A percentile compares a stretch with the other conserved stretches of the same genome.
phyloP scores from a whole-genome alignment of 805 yeast genomes.

The Maudiozyma serrabonitensis region DNA sequence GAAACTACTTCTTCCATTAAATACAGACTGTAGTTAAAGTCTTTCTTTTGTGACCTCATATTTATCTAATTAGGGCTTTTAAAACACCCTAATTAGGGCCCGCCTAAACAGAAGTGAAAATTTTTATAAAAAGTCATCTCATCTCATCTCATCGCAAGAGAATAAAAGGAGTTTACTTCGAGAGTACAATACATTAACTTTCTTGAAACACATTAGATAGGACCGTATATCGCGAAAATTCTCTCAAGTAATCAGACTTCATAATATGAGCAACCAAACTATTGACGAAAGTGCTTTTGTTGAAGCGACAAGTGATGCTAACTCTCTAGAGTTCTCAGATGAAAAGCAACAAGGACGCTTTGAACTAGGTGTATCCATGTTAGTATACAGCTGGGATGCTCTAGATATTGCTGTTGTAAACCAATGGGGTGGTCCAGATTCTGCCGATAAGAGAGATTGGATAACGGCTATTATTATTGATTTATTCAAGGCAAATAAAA shows the following conservation, averaged over 20 bases:
- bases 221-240: neutral
- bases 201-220: neutral
- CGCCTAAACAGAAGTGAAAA: neutral
- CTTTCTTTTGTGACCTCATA: neutral
- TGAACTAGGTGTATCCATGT: slow-evolving; percentile 89
- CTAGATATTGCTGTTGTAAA: slow-evolving; percentile 81
- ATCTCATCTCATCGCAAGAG: slow-evolving; percentile 1
- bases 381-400: slow-evolving; percentile 84
- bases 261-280: slow-evolving; percentile 3
- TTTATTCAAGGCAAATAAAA: slow-evolving; percentile 50
- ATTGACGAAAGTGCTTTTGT: slow-evolving; percentile 41
- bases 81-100: neutral
- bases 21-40: too few species aligned
- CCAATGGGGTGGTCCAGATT: slow-evolving; percentile 92
- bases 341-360: slow-evolving; percentile 72
- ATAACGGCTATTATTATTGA: slow-evolving; percentile 74
- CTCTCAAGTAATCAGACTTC: neutral
- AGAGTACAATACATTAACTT: too few species aligned
- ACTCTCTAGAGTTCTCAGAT: slow-evolving; percentile 37
- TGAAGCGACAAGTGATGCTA: slow-evolving; percentile 38
- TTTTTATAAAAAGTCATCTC: neutral
- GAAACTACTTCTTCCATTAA: too few species aligned
- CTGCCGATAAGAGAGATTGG: slow-evolving; percentile 93
- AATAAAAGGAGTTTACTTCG: too few species aligned
- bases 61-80: neutral